Percentiles rank a stretch among this genome's conserved stretches.
Conservation (phyloP, 257 asterid genomes). For the Ehretia macrophylla region DNA sequence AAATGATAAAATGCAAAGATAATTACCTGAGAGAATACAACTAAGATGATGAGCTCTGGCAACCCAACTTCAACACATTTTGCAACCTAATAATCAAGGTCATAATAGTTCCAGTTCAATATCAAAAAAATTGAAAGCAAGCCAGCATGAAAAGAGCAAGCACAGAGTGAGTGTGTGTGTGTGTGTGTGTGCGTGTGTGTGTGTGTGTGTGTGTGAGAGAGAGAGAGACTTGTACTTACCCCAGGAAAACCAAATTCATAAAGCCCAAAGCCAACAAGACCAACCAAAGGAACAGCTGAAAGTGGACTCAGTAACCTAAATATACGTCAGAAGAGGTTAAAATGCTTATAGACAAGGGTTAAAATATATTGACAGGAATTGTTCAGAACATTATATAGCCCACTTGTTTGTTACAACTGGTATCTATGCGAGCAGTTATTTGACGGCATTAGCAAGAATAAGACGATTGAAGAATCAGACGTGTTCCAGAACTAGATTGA, state of each 20-base stretch:
- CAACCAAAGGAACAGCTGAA: conserved; percentile 72
- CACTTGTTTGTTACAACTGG: too few species aligned
- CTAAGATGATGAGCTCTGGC: conserved; percentile 77
- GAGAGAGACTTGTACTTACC: conserved; percentile 37
- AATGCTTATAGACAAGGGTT: conserved; percentile 1
- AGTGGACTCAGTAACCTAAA: conserved; percentile 70
- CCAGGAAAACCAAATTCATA: conserved; percentile 79
- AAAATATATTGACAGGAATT: background rate
- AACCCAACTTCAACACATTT: conserved; percentile 83
- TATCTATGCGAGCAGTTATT: too few species aligned
- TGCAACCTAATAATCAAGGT: conserved; percentile 55
- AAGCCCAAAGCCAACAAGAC: conserved; percentile 70
- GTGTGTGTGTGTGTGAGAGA: too few species aligned
- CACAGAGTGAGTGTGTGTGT: background rate
- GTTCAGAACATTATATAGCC: too few species aligned
- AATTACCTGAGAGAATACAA: conserved; percentile 67
- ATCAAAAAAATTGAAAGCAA: background rate
- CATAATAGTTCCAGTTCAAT: conserved; percentile 8
- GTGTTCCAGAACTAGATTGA: too few species aligned
- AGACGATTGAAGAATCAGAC: too few species aligned
- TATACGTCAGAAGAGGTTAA: background rate
- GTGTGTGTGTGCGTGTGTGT: too few species aligned
- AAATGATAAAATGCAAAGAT: background rate
- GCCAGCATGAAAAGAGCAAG: background rate
- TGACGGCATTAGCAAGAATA: too few species aligned